Evolutionary conservation across 148 eudicot species (phyloP), one percentile per base, ranked within the genome.

Genomic region (Silene latifolia): DNA sequence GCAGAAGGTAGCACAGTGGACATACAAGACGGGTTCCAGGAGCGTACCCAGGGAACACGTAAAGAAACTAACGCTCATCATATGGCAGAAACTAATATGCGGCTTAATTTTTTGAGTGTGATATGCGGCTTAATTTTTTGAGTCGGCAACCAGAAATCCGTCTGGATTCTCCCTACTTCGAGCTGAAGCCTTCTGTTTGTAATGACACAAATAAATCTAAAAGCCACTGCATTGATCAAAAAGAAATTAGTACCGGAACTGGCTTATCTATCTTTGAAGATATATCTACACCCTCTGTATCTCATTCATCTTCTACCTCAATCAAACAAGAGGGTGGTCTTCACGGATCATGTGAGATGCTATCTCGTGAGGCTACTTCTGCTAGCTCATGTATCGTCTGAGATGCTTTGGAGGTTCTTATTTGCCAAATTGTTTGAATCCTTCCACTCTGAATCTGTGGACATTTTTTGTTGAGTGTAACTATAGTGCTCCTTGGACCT

Each of bases 331-430:
- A 83, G 63, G 86, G 65, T 72, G 73, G 74, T 72, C 61, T 58
- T 82, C 78, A 84, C 72, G 74, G 77, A 58, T 47, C 79, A 27
- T 42, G 80, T 21, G 85, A 82, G 68, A 76, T 70, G 72, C 15
- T 87, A 53, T 73, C 86, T 51, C 86, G 70, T 74, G 92, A 89
- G 70, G 84, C 89, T 71, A 81, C 91, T 71, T 89, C 92, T 61
- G 89, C 92, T 19, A 86, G 92, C 83, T 91, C 93, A 83, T 97
- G 98, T 93, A 87, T 57, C 17, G 15, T 48, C 53, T 47, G 53
- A 47, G 14, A 47, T 47, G 53, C 53, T 9, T 47, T 47, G 12
- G 0, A 47, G 14, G 14, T 47, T 47, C 23, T 7, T 27, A 63
- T 9, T 53, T 29, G 7, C 58, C 72, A 47, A 5, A 8, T 47